A percentile compares a stretch with the other conserved stretches of the same genome.
Evolutionary conservation across 2,329 filamentous ascomycete genomes (phyloP).

Genomic region (Colletotrichum tofieldiae): DNA sequence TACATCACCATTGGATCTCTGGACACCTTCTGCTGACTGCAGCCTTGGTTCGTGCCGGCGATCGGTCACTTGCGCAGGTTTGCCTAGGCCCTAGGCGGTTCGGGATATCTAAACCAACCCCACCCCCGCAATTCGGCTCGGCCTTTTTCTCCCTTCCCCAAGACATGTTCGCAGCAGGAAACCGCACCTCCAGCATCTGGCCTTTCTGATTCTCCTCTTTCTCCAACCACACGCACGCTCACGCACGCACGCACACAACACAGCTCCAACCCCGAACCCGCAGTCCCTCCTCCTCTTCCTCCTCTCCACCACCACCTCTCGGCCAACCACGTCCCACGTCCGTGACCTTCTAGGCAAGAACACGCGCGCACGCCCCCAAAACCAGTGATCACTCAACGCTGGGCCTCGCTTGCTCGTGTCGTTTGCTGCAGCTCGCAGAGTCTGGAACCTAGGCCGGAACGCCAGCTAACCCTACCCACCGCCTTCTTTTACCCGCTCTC

Average conservation of each 20-base stretch:
- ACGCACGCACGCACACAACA: background rate
- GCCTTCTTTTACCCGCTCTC: background rate
- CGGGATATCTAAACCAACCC: slow-evolving; percentile 18
- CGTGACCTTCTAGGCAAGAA: slow-evolving; percentile 23
- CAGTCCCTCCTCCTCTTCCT: background rate
- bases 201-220: slow-evolving; percentile 18
- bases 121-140: slow-evolving; percentile 42
- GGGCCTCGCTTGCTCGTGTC: slow-evolving; percentile 16
- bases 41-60: background rate
- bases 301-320: slow-evolving; percentile 6
- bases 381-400: slow-evolving; percentile 7
- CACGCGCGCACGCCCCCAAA: slow-evolving; percentile 5
- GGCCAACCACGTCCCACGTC: slow-evolving; percentile 15
- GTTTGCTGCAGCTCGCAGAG: background rate
- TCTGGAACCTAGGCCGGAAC: slow-evolving; percentile 3
- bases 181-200: background rate
- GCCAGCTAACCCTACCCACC: slow-evolving; percentile 1
- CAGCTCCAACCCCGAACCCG: background rate
- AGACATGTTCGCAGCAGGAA: slow-evolving; percentile 13
- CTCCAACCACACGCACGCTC: slow-evolving; percentile 11
- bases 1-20: background rate
- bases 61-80: background rate
- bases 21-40: background rate
- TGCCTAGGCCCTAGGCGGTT: background rate
- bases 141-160: slow-evolving; percentile 27